Evolutionary conservation across 345 rosid genomes (phyloP), one percentile per base, ranked within the genome.

Genomic region (Populus simonii): DNA sequence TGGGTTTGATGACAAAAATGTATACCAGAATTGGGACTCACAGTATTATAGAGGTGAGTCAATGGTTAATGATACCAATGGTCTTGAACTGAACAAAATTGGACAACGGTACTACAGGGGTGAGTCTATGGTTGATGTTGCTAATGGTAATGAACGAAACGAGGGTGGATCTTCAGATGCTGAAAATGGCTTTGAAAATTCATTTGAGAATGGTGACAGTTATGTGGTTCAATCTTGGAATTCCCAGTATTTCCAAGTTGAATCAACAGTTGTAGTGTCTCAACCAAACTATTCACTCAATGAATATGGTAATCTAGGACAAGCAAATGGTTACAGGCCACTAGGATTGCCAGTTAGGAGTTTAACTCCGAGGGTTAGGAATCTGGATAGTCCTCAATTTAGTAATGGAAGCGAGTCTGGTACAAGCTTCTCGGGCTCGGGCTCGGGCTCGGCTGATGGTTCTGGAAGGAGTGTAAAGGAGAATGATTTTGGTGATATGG

Each of bases 301-400:
- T 78, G 89, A 72, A 2, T 79, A 74, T 39, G 80, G 74, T 72
- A 68, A 77, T 68, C 70, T 67, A 66, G 68, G 35, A 35, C 74
- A 73, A 6, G 57, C 74, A 59, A 77, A 73, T 62, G 83, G 72
- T 55, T 80, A 66, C 17, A 87, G 83, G 75, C 86, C 97, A 17
- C 74, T 91, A 84, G 96, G 94, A 8, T 91, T 94, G 82, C 98
- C 98, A 0, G 83, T 92, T 83, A 86, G 94, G 87, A 94, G 93
- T 81, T 86, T 94, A 49, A 89, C 84, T 73, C 87, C 91, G 7
- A 81, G 82, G 70, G 62, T 57, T 38, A 73, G 38, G 29, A 77
- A 73, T 68, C 66, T 20, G 35, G 82, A 13, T 74, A 49, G 77
- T 68, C 18, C 80, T 70, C 80, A 78, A 33, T 68, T 71, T 70